Conservation (phyloP, 192 early-diverging fungal species). For the Geranomyces michiganensis region DNA sequence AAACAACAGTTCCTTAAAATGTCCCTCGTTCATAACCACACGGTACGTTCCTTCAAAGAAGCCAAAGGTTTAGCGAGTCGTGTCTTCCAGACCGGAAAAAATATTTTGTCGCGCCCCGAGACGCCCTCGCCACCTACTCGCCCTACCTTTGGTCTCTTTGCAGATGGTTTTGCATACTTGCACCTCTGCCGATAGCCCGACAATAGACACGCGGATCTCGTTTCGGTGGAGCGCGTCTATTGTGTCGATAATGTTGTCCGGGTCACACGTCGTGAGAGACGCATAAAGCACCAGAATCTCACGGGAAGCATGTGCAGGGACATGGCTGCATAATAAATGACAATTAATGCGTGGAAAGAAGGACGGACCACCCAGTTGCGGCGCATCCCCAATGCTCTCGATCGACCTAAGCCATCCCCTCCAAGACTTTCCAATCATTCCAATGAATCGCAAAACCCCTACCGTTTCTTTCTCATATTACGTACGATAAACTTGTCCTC, state of each 20-base stretch:
- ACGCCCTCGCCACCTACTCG: no score
- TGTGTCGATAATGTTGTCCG: conserved; percentile 86
- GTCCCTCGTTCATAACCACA: conserved; percentile 81
- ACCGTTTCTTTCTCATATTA: neutral
- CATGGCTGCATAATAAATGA: conserved; percentile 50
- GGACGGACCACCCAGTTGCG: no score
- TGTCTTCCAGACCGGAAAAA: no score
- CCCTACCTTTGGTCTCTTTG: conserved; percentile 71
- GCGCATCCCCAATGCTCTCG: no score
- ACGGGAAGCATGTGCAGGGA: conserved; percentile 86
- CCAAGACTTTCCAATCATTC: neutral
- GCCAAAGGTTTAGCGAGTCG: no score
- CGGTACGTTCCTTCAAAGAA: conserved; percentile 69
- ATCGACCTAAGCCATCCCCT: no score
- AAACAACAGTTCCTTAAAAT: conserved; percentile 82
- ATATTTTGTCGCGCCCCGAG: no score
- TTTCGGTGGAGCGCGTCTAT: conserved; percentile 67
- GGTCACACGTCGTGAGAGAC: conserved; percentile 91
- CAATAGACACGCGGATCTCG: conserved; percentile 80
- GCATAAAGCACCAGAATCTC: conserved; percentile 89
- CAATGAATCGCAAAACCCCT: neutral
- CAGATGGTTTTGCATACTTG: conserved; percentile 76
- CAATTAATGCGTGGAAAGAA: no score
- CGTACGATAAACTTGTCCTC: conserved; percentile 63
- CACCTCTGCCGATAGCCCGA: conserved; percentile 90